A percentile compares a stretch with the other conserved stretches of the same genome.
Evolutionary conservation across 768 basidiomycete genomes (phyloP).

Genomic region (Butyriboletus loyo): DNA sequence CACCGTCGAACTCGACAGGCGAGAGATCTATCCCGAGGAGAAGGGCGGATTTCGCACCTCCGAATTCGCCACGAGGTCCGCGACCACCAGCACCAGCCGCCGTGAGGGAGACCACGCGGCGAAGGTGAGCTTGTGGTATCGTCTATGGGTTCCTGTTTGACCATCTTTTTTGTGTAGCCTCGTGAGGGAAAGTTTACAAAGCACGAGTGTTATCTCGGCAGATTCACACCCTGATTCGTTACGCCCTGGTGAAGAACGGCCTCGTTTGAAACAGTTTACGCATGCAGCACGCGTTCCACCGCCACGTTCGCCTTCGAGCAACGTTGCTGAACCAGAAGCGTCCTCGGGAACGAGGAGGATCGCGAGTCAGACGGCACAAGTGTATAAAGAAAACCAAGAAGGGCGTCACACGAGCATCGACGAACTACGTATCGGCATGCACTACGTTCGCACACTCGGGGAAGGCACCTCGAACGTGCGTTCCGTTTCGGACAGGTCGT

Average conservation of each 20-base stretch:
- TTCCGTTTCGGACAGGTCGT: slow-evolving; percentile 44
- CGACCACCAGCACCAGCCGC: slow-evolving; percentile 20
- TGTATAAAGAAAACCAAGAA: slow-evolving; percentile 41
- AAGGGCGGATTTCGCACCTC: slow-evolving; percentile 67
- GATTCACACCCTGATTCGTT: slow-evolving; percentile 32
- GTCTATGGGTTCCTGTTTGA: not conserved
- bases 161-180: slow-evolving; percentile 35
- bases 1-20: slow-evolving; percentile 64
- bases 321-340: slow-evolving; percentile 15
- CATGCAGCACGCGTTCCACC: slow-evolving; percentile 64
- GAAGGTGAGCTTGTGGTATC: slow-evolving; percentile 16
- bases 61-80: slow-evolving; percentile 43
- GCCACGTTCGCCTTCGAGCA: slow-evolving; percentile 43
- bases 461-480: slow-evolving; percentile 40
- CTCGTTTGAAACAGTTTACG: slow-evolving; percentile 71
- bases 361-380: slow-evolving; percentile 63
- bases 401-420: slow-evolving; percentile 47
- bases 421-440: slow-evolving; percentile 65
- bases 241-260: slow-evolving; percentile 37
- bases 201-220: slow-evolving; percentile 36
- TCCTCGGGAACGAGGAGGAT: slow-evolving; percentile 40
- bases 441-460: slow-evolving; percentile 68
- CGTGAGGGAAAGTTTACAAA: slow-evolving; percentile 53
- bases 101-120: slow-evolving; percentile 22
- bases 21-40: slow-evolving; percentile 64